Base-by-base conservation (phyloP, 352 stramenopile genomes). In the Phytophthora macrochlamydospora region DNA sequence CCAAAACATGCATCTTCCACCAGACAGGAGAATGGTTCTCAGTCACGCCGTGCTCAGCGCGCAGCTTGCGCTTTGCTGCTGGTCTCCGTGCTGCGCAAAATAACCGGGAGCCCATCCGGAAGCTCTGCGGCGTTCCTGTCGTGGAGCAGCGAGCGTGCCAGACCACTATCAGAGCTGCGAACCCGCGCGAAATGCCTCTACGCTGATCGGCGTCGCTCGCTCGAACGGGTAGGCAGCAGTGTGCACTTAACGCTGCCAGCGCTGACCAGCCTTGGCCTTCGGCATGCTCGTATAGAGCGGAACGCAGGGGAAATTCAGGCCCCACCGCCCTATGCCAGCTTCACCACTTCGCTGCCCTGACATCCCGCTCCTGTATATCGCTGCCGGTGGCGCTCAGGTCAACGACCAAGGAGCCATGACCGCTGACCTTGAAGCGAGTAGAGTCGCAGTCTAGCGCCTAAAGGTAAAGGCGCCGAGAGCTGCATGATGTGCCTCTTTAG, bases 391-490 rank as follows among this genome's bases (percentile, higher is more conserved):
- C 18, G 18, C 18, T 24, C 18, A 18, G 13, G 14, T 49, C 43
- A 49, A 40, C 9, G 6, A 11, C 35, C 6, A 40, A 49, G 43
- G 12, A 49, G 43, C 14, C 43, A 72, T 18, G 67, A 24, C 18
- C 18, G 18, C 18, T 24, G 18, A 24, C 18, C 18, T 71, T 70
- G 55, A 74, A 71, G 55, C 62, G 51, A 24, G 18, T 24, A 24
- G 18, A 24, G 18, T 24, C 18, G 18, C 33, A 63, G 59, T 63
- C 65, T 64, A 69, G 64, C 65, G 53, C 52, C 43, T 43, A 4
- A 32, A 54, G 51, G 67, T 74, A 71, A 71, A 74, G 67, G 67
- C 35, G 55, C n/a, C 3, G 14, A 7, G 18, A 24, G 18, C 18
- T 24, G 18, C 18, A 24, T n/a, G 11, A n/a, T n/a, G 44, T 40